These are phyloP conservation scores for Panicum hallii DNA, from an alignment of 202 grass and related monocot genomes.

Conservation along the genomic window DNA sequence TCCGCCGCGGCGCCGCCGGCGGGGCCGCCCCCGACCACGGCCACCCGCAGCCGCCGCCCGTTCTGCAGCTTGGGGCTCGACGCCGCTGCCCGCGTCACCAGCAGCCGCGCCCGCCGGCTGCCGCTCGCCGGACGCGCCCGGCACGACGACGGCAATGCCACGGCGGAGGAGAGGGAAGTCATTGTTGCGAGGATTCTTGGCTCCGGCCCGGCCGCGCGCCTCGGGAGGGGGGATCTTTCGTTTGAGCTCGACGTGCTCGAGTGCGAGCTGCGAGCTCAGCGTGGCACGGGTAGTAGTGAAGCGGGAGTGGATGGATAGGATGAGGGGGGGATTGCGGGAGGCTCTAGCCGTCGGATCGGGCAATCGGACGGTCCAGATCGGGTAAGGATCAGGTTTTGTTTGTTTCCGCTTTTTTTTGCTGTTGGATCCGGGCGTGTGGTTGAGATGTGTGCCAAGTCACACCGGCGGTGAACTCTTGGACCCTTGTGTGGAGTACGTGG, in stretches of 20 bases:
- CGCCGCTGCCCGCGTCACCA: conserved; percentile 55
- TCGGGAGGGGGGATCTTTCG: conserved; percentile 26
- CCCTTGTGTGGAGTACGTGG: neutral
- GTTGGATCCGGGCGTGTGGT: conserved; percentile 1
- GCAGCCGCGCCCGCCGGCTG: conserved; percentile 26
- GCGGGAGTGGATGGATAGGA: conserved; percentile 63
- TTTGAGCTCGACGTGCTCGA: conserved; percentile 34
- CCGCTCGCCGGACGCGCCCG: conserved; percentile 23
- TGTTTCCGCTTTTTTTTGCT: conserved; percentile 45
- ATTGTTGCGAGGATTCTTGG: conserved; percentile 48
- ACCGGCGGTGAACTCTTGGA: conserved; percentile 29
- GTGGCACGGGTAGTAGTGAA: conserved; percentile 15
- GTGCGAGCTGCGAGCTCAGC: conserved; percentile 2
- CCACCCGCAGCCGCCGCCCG: conserved; percentile 75
- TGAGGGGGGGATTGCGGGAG: conserved; percentile 55
- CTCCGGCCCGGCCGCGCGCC: neutral
- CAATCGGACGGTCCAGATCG: conserved; percentile 39
- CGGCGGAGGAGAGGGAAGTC: conserved; percentile 70
- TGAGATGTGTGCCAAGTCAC: conserved; percentile 44
- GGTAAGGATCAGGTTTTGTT: conserved; percentile 70
- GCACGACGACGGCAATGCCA: conserved; percentile 49
- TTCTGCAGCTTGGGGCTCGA: conserved; percentile 70
- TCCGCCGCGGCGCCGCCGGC: conserved; percentile 84
- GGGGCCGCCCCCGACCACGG: conserved; percentile 81
- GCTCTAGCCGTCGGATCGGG: conserved; percentile 47